Conservation (phyloP, 345 rosid genomes). For the Cardiospermum halicacabum region DNA sequence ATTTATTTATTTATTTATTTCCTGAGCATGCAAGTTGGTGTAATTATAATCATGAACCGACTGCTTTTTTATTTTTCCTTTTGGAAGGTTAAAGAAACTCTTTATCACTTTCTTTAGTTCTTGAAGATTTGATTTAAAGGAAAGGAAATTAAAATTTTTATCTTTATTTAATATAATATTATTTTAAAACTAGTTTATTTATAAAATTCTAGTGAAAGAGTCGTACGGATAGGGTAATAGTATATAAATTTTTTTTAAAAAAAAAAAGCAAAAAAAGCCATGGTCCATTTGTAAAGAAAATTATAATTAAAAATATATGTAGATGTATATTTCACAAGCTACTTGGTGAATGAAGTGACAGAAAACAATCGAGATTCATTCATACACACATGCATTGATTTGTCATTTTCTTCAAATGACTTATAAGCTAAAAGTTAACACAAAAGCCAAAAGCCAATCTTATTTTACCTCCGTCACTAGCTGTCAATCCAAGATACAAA, state of each 20-base stretch:
- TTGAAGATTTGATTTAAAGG: not conserved
- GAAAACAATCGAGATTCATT: not conserved
- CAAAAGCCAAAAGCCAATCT: conserved; percentile 18
- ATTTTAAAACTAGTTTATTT: too few species aligned
- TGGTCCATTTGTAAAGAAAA: too few species aligned
- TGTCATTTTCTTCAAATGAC: conserved; percentile 3
- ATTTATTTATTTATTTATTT: not conserved
- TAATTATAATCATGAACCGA: conserved; percentile 5
- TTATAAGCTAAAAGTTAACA: not conserved
- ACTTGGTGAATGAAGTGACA: not conserved
- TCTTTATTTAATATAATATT: too few species aligned
- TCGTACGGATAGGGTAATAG: too few species aligned
- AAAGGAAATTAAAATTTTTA: not conserved
- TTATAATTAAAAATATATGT: too few species aligned
- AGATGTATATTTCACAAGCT: not conserved
- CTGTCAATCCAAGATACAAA: not conserved
- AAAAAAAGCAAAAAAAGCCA: too few species aligned
- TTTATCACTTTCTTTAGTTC: not conserved
- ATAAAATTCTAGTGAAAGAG: too few species aligned
- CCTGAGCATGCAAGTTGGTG: conserved; percentile 5
- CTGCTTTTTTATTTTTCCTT: not conserved
- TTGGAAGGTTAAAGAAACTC: not conserved
- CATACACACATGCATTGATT: not conserved
- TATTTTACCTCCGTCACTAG: conserved; percentile 1
- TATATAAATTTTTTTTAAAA: too few species aligned